Base-by-base conservation (phyloP, 2,329 filamentous ascomycete genomes). In the Trichoderma asperellum region DNA sequence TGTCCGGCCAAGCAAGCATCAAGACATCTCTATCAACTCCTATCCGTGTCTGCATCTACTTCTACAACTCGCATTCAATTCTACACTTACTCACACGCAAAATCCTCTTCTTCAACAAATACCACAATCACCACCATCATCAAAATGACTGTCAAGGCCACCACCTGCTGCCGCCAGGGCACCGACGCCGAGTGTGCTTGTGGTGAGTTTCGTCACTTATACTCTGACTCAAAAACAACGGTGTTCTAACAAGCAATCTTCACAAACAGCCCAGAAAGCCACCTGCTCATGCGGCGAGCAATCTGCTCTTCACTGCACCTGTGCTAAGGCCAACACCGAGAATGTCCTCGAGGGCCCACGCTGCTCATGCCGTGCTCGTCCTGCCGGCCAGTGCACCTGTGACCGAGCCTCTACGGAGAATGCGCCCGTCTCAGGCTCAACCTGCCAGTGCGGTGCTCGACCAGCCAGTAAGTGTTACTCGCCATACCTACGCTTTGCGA, bases 281-380 rank as follows among this genome's bases (percentile, higher is more conserved):
- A 90, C 85, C 70, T 97, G 94, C 88, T 96, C 93, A 18, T 98
- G 95, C 80, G 95, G 95, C 77, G 89, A 97, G 84, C 87, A 96
- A 79, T 88, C 89, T 4, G 95, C 95, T 61, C 88, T 97, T 60
- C 86, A 94, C 79, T 98, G 95, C 88, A 91, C 85, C 72, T 97
- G 95, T 83, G 88, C 88, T 76, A 94, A 93, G 81, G 87, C 94
- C 4, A 73, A 85, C 4, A 81, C 84, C 18, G 94, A 97, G 85
- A 97, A 97, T 85, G 82, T 82, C 52, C 79, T 92, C 68, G 80
- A 84, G 7, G 93, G 93, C 7, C 86, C 92, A 49, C 86, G 92
- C 74, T 97, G 93, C 86, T 94, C 92, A 56, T 97, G 94, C 85
- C 88, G 93, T 74, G 89, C 91, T 74, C 90, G 93, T 68, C 91